phyloP scores from a whole-genome alignment of 2,329 filamentous ascomycete genomes.

The Calonectria multiphialidica region DNA sequence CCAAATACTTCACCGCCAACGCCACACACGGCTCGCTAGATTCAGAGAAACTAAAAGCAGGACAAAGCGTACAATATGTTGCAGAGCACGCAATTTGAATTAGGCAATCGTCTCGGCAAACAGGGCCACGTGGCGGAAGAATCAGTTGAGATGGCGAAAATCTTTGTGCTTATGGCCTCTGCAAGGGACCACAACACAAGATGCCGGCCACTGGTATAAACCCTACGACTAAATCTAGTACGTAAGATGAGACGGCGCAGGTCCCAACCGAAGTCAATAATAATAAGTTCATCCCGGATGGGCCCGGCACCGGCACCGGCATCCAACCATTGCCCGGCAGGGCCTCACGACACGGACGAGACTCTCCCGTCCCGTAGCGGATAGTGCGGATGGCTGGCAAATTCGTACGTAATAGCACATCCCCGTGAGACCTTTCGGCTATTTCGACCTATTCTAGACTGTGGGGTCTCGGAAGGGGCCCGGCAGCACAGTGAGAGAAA shows the following conservation, averaged over 20 bases:
- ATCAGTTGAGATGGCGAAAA: background rate
- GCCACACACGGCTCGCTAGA: too few relatives aligned
- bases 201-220: background rate
- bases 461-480: background rate
- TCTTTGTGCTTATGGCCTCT: too few relatives aligned
- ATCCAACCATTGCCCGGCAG: background rate
- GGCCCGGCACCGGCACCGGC: background rate
- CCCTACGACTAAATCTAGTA: background rate
- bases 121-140: background rate
- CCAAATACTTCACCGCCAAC: background rate
- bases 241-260: background rate
- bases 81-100: background rate
- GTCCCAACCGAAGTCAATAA: background rate
- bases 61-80: background rate
- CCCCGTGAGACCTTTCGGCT: background rate
- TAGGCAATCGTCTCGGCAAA: background rate
- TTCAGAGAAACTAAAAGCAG: background rate
- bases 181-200: background rate
- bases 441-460: background rate
- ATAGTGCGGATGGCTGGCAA: background rate
- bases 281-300: background rate
- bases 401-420: constrained; percentile 6
- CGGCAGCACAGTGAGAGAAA: background rate
- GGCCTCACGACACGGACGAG: background rate
- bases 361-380: background rate